Conservation (phyloP, 257 asterid genomes). For the Rauvolfia tetraphylla region DNA sequence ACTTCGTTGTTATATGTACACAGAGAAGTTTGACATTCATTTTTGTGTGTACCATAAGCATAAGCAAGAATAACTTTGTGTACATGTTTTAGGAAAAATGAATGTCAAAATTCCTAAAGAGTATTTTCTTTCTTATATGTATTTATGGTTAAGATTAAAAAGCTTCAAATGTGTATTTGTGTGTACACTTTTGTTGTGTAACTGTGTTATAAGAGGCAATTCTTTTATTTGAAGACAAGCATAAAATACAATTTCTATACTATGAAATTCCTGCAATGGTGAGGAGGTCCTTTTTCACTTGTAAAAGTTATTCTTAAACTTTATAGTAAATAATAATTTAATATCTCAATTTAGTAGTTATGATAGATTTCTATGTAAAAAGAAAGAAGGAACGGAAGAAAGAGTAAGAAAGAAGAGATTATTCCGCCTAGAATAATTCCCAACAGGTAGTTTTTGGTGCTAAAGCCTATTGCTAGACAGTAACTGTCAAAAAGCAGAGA, state of each 20-base stretch:
- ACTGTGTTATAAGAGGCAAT: too few relatives aligned
- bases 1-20: too few relatives aligned
- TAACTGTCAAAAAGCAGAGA: constrained; percentile 1
- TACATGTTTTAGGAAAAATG: too few relatives aligned
- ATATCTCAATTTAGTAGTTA: neutral
- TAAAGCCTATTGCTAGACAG: neutral
- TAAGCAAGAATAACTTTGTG: too few relatives aligned
- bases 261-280: too few relatives aligned
- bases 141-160: neutral
- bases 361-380: neutral
- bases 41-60: too few relatives aligned
- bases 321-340: neutral
- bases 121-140: too few relatives aligned
- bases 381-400: neutral
- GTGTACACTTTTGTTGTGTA: too few relatives aligned
- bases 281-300: too few relatives aligned
- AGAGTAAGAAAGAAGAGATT: neutral
- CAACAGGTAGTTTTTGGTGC: neutral
- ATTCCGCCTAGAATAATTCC: neutral
- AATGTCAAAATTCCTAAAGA: too few relatives aligned
- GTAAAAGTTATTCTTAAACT: neutral
- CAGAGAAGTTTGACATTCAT: too few relatives aligned
- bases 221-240: neutral
- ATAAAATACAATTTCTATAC: neutral
- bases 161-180: neutral